Evolutionary conservation across 2,329 filamentous ascomycete species (phyloP).

Genomic region (Paracoccidioides lutzii): DNA sequence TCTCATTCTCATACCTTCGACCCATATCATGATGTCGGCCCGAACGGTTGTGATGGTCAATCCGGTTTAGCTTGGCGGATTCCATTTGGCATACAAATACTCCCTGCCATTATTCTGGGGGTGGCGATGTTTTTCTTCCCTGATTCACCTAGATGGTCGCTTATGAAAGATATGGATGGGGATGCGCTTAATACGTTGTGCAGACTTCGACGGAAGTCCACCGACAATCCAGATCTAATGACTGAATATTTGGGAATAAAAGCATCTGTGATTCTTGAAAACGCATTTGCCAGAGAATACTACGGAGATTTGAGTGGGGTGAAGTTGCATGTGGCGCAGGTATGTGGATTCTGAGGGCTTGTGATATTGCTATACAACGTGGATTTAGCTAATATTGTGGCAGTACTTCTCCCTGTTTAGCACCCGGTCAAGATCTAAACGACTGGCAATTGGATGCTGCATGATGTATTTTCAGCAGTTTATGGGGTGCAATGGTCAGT

Average conservation of each 20-base stretch:
- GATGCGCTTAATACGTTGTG: conserved; percentile 37
- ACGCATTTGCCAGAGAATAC: conserved; percentile 20
- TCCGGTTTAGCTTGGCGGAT: conserved; percentile 37
- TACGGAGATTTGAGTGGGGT: conserved; percentile 19
- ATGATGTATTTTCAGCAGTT: conserved; percentile 37
- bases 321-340: conserved; percentile 22
- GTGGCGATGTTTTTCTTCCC: conserved; percentile 39
- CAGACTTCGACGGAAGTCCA: conserved; percentile 36
- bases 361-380: not conserved
- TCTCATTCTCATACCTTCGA: conserved; percentile 26
- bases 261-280: conserved; percentile 30
- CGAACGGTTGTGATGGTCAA: conserved; percentile 36
- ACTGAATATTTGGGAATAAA: conserved; percentile 41
- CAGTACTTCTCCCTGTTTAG: conserved; percentile 24
- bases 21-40: conserved; percentile 30
- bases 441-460: conserved; percentile 27
- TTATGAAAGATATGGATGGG: conserved; percentile 36
- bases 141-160: conserved; percentile 44
- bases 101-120: conserved; percentile 27
- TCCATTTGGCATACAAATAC: conserved; percentile 36
- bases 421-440: conserved; percentile 24
- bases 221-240: conserved; percentile 34
- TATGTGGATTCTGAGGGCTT: conserved; percentile 4
- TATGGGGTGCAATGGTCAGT: conserved; percentile 33
- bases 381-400: not conserved